Evolutionary conservation across 257 asterid species (phyloP).

Genomic region (Gardenia jasminoides): DNA sequence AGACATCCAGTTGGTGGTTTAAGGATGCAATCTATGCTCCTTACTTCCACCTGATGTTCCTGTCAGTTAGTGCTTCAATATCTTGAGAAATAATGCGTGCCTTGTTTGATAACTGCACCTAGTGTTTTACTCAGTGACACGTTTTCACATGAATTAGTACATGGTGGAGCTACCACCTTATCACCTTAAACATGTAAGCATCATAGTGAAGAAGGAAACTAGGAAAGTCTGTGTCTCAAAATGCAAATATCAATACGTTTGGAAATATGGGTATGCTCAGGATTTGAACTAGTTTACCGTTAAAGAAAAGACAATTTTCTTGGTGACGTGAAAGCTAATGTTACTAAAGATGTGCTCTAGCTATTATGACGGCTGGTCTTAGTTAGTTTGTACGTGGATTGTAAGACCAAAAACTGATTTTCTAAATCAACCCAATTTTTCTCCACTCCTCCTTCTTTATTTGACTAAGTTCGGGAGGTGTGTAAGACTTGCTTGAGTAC

Average conservation of each 20-base stretch:
- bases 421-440: not conserved
- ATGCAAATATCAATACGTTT: not conserved
- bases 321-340: not conserved
- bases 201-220: not conserved
- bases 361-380: not conserved
- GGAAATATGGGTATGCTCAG: not conserved
- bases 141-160: not conserved
- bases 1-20: not conserved
- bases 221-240: not conserved
- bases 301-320: not conserved
- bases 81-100: not conserved
- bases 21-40: not conserved
- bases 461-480: too few species aligned
- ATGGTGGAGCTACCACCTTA: not conserved
- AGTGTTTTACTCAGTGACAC: not conserved
- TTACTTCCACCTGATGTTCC: not conserved
- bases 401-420: not conserved
- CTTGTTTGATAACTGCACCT: not conserved
- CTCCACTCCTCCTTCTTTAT: not conserved
- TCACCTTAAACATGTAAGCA: not conserved
- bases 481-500: too few species aligned
- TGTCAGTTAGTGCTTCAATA: not conserved
- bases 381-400: not conserved
- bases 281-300: not conserved
- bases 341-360: not conserved